phyloP scores from a whole-genome alignment of 495 filamentous ascomycete species.

The Penicillium desertorum region DNA sequence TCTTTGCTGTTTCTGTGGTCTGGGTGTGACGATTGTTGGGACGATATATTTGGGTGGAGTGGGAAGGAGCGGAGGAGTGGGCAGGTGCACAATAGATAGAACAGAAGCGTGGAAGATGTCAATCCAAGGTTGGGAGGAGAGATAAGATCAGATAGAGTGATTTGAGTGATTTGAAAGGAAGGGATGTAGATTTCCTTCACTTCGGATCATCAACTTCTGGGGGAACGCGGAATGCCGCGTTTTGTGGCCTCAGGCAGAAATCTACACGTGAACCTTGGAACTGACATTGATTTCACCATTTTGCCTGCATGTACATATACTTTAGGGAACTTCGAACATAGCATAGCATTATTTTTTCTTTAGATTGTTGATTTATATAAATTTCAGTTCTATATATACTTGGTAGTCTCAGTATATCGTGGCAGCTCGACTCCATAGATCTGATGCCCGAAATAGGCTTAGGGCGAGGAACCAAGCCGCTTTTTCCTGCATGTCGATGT shows the following conservation, averaged over 20 bases:
- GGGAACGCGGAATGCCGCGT: constrained; percentile 9
- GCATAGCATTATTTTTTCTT: not conserved
- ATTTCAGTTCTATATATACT: not conserved
- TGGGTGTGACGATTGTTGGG: not conserved
- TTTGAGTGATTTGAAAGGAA: not conserved
- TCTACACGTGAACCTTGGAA: not conserved
- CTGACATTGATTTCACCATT: not conserved
- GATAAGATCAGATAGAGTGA: not conserved
- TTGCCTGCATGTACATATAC: not conserved
- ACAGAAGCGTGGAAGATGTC: not conserved
- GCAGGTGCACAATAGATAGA: not conserved
- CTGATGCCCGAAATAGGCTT: constrained; percentile 10
- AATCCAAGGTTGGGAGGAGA: not conserved
- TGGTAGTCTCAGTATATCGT: not conserved
- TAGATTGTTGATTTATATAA: not conserved
- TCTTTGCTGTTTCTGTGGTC: not conserved
- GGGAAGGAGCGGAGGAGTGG: not conserved
- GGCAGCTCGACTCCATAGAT: not conserved
- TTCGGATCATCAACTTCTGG: not conserved
- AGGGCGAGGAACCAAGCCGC: not conserved
- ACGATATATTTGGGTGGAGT: not conserved
- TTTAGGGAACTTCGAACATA: not conserved
- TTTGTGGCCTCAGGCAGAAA: constrained; percentile 20
- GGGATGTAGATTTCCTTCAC: not conserved
- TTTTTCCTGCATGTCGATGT: constrained; percentile 10